Percentiles rank a stretch among this genome's conserved stretches.
These are phyloP conservation scores for Neurospora sp. DNA, from an alignment of 495 filamentous ascomycete species.

Conservation along the genomic window DNA sequence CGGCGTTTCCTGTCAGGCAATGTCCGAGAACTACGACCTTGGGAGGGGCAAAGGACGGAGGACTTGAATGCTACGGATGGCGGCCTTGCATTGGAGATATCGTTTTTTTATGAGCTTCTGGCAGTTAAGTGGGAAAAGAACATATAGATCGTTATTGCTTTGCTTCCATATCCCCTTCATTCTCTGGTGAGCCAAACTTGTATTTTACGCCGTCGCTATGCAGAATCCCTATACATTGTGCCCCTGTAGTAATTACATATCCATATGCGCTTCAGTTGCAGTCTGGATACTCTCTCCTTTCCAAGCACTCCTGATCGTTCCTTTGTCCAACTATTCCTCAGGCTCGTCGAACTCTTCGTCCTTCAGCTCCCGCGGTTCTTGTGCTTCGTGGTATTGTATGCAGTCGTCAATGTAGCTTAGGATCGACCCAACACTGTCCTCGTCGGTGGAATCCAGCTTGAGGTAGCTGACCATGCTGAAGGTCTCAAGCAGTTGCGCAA, in stretches of 20 bases:
- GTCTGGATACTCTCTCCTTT: background rate
- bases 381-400: conserved; percentile 91
- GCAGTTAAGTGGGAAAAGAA: background rate
- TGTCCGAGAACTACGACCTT: background rate
- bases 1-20: background rate
- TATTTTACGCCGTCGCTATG: conserved; percentile 45
- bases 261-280: too few relatives aligned
- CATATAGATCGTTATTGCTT: background rate
- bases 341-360: conserved; percentile 63
- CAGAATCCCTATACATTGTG: conserved; percentile 1
- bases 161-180: background rate
- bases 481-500: conserved; percentile 83
- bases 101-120: background rate
- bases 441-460: conserved; percentile 79
- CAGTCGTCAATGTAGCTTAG: conserved; percentile 95
- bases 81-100: background rate
- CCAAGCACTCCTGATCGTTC: background rate
- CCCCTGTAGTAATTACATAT: background rate
- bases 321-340: conserved; percentile 22
- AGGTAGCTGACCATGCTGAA: conserved; percentile 97
- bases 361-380: conserved; percentile 79
- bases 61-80: background rate
- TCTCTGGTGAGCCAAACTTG: background rate
- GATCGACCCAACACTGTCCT: conserved; percentile 85
- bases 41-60: background rate